Base-by-base conservation (phyloP, 345 rosid genomes). In the Salix viminalis region DNA sequence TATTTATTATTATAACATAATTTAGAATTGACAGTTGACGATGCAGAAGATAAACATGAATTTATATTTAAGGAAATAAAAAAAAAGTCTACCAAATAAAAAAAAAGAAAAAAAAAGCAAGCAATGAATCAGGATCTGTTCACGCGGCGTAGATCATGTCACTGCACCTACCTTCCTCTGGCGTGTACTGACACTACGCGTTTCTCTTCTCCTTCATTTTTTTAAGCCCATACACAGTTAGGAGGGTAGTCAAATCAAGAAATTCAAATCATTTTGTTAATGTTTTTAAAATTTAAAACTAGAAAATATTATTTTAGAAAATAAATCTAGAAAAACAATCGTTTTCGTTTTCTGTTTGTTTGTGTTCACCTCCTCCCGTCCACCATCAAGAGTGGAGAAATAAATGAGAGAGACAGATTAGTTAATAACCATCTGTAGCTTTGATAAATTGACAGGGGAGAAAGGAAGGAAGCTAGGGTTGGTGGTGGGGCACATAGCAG, bases 141-240 rank as follows among this genome's bases (percentile, higher is more conserved):
- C 75, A 85, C 82, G 83, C 81, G 76, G 83, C 72, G 72, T 65
- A 65, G 64, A 82, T 79, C 48, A 54, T 74, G 79, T 79, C 75
- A 69, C 30, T 36, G 15, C 67, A 41, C 12, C 19, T 18, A n/a
- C 52, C 6, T 32, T 66, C 67, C 76, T 48, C 41, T 1, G 32
- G 34, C 0, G 39, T 23, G 26, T 28, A 66, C 30, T 18, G 26
- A 24, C 3, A 14, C 19, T 9, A 23, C 77, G 65, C 77, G 65
- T 65, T 75, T 50, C 66, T 23, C 5, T 14, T 72, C n/a, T 58
- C n/a, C 46, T 1, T 14, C 23, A 24, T 23, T 2, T 36, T 12
- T 8, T 2, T 12, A 13, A n/a, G 34, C 36, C 36, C 36, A 34
- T 34, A 24, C 23, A 39, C 37, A 36, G 6, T 36, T 36, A 36